Conservation (phyloP, 148 eudicot genomes). For the Fallopia convolvulus region DNA sequence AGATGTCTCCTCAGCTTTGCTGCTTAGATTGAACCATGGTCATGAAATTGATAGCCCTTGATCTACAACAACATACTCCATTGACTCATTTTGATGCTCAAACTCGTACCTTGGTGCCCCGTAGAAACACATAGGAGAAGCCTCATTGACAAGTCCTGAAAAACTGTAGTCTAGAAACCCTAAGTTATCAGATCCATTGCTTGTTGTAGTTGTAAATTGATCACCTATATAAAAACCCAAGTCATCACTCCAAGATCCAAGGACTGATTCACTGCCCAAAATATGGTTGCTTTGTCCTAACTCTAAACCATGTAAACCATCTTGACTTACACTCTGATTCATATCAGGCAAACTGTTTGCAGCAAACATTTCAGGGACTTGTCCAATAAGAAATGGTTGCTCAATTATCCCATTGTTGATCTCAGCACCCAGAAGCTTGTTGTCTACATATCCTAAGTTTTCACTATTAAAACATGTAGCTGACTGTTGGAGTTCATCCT, state of each 20-base stretch:
- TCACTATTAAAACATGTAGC: slow-evolving; percentile 18
- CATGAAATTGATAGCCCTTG: slow-evolving; percentile 63
- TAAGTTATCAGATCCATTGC: slow-evolving; percentile 27
- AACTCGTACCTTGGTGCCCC: slow-evolving; percentile 46
- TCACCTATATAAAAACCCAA: slow-evolving; percentile 34
- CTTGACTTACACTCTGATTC: slow-evolving; percentile 28
- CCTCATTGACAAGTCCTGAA: slow-evolving; percentile 37
- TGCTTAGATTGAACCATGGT: background rate
- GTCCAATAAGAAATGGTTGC: slow-evolving; percentile 18
- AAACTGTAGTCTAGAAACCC: slow-evolving; percentile 29
- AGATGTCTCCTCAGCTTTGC: background rate
- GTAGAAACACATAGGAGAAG: slow-evolving; percentile 25
- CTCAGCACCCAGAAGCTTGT: slow-evolving; percentile 22
- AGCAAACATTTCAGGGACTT: background rate
- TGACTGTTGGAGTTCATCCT: slow-evolving; percentile 10
- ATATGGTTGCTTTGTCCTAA: slow-evolving; percentile 26
- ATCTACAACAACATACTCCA: slow-evolving; percentile 60
- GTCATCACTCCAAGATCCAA: slow-evolving; percentile 35
- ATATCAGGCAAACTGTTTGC: slow-evolving; percentile 22
- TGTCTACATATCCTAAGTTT: slow-evolving; percentile 19
- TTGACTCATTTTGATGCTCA: slow-evolving; percentile 44
- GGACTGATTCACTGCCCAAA: slow-evolving; percentile 24
- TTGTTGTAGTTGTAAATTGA: slow-evolving; percentile 23
- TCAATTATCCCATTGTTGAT: slow-evolving; percentile 16
- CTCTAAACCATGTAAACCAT: slow-evolving; percentile 25